These are phyloP conservation scores for Aspergillus fischeri DNA, from an alignment of 2,329 filamentous ascomycete species.

Conservation along the genomic window DNA sequence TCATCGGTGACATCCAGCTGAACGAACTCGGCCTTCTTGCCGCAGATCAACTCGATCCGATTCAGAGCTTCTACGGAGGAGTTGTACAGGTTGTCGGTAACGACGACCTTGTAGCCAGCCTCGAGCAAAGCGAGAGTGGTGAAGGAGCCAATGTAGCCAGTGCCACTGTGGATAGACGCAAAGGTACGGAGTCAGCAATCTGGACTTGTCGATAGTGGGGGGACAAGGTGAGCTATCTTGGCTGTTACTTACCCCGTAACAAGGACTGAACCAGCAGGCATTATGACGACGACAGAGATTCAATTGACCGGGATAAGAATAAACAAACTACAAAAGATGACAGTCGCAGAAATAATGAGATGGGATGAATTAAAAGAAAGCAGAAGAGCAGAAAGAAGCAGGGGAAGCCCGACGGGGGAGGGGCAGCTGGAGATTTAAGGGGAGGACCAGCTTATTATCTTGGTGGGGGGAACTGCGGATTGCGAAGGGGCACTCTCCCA, in stretches of 20 bases:
- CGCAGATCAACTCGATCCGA: conserved; percentile 89
- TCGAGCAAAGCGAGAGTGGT: conserved; percentile 87
- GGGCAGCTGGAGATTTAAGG: conserved; percentile 6
- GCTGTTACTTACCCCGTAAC: conserved; percentile 72
- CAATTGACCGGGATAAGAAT: not conserved
- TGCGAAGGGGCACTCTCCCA: conserved; percentile 1
- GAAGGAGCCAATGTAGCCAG: conserved; percentile 98
- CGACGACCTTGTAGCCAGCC: conserved; percentile 92
- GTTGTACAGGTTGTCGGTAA: conserved; percentile 96
- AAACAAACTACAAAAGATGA: not conserved
- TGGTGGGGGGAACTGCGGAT: not conserved
- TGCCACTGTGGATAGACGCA: conserved; percentile 61
- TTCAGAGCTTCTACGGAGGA: conserved; percentile 87
- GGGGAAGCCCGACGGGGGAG: not conserved
- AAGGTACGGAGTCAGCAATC: conserved; percentile 20
- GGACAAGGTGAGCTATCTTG: conserved; percentile 9
- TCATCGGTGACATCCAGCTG: conserved; percentile 86
- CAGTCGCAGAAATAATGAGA: conserved; percentile 3
- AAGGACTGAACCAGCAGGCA: conserved; percentile 83
- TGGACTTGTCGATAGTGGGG: conserved; percentile 7
- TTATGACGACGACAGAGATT: conserved; percentile 34
- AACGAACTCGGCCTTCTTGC: conserved; percentile 81
- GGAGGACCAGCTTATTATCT: not conserved
- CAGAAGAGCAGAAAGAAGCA: not conserved
- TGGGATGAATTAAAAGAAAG: not conserved